Conservation (phyloP, 75 land plant species). For the Sequoiadendron giganteum region DNA sequence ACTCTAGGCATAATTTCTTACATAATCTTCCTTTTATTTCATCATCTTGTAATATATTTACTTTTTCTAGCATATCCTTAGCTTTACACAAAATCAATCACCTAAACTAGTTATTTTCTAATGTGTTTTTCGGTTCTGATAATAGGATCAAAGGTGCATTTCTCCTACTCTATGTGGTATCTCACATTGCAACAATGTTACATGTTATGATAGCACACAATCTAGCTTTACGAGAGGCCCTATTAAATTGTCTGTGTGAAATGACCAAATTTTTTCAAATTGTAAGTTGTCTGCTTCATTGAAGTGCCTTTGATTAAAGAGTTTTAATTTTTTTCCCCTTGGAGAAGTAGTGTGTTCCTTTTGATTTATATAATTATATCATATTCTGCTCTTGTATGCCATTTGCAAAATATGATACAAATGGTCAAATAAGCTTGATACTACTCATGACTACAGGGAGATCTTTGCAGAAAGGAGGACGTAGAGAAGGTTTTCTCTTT, state of each 20-base stretch:
- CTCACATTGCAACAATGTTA: neutral
- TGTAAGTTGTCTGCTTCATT: neutral
- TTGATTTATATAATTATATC: neutral
- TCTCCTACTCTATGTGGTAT: neutral
- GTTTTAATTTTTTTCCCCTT: neutral
- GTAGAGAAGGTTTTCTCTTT: constrained; percentile 62
- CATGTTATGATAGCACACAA: neutral
- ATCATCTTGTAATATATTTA: too few relatives aligned
- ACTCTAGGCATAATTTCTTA: too few relatives aligned
- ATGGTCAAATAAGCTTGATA: neutral
- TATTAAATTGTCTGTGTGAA: neutral
- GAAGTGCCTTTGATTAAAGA: neutral
- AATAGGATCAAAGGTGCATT: neutral
- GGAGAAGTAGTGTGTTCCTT: neutral
- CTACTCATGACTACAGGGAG: constrained; percentile 49
- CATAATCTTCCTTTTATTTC: too few relatives aligned
- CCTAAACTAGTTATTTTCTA: neutral
- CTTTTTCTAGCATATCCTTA: neutral
- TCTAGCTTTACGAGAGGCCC: neutral
- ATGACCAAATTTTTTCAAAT: neutral
- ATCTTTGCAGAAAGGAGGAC: constrained; percentile 63
- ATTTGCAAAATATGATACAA: neutral
- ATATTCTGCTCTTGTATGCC: neutral
- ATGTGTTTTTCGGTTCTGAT: neutral
- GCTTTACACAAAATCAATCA: neutral